Evolutionary conservation across 2,329 filamentous ascomycete genomes (phyloP), one percentile per base, ranked within the genome.

Genomic region (Diaporthe velutina): DNA sequence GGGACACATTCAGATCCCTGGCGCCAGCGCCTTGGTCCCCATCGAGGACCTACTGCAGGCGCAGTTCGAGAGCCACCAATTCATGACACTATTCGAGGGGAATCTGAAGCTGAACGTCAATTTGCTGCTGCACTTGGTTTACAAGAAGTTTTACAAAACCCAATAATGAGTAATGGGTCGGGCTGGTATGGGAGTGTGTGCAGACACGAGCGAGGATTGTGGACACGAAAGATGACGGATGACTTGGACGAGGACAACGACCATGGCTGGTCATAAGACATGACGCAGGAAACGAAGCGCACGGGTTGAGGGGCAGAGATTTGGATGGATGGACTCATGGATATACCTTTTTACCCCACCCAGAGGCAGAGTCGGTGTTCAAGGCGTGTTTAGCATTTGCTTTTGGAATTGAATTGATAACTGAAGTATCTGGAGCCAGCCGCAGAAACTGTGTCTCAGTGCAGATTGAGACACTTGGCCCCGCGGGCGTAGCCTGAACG

Each of bases 31-130:
- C 9, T 90, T 95, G 79, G 91, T 99, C 55, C 93, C 96, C 40
- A 93, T 99, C 80, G 97, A 99, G 82, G 96, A 98, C 80, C 87
- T 99, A 77, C 87, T 99, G 80, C 95, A 98, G 85, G 96, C 97
- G 70, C 97, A 99, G 85, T 99, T 98, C 83, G 97, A 98, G 84
- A 95, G 97, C 79, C 94, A 95, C 80, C 95, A 98, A 85, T 98
- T 98, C 83, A 96, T 98, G 91, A 95, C 95, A 81, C 88, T 98
- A 76, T 99, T 99, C 81, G 95, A 97, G 82, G 93, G 93, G 72
- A 90, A 90, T 77, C 88, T 98, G 82, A 93, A 94, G 84, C 90
- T 99, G 81, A 98, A 98, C 84, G 97, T 99, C 81, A 99, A 99
- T 86, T 84, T 99, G 81, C 91, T 99, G 85, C 88, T 99, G 88